Base-by-base conservation (phyloP, 2,329 filamentous ascomycete species). In the Cladosporium sp. region DNA sequence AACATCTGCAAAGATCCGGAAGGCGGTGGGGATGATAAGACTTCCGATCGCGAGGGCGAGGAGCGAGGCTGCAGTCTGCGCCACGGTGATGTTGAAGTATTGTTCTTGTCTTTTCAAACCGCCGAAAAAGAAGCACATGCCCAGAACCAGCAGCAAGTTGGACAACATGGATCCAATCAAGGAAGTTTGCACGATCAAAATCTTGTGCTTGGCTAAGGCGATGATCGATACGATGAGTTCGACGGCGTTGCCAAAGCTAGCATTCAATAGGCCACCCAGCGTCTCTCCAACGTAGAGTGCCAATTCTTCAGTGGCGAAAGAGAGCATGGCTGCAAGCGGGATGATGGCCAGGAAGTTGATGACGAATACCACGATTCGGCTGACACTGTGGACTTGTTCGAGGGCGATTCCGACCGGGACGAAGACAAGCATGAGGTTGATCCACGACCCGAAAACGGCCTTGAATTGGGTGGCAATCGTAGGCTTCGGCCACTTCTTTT, bases 271-370 rank as follows among this genome's bases (percentile, higher is more conserved):
- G 50, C 91, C 92, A 55, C 92, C 92, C 2, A 96, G 73, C 0
- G 88, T 91, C 68, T 96, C 90, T 43, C 91, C 90, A 50, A 73
- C 71, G 51, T 84, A 79, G 48, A 91, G 71, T 3, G 91, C 88
- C 57, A 96, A 85, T 68, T 96, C 90, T 68, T 97, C 92, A 0
- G 92, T 96, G 1, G 89, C 88, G 62, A 87, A 95, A 60, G 87
- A 86, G 19, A 97, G 76, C 75, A 96, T 84, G 12, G 86, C 88
- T 2, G 92, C 92, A 36, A 96, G 77, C 0, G 91, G 91, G 53
- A 96, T 85, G 59, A 96, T 96, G 54, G 91, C 92, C 56, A 96
- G 80, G 63, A 96, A 96, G 73, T 96, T 96, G 70, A 96, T 80
- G 50, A 91, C 81, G 63, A 96, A 96, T 2, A 67, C 59, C 17